phyloP scores from a whole-genome alignment of 306 rosid genomes.

The Inga oerstediana region DNA sequence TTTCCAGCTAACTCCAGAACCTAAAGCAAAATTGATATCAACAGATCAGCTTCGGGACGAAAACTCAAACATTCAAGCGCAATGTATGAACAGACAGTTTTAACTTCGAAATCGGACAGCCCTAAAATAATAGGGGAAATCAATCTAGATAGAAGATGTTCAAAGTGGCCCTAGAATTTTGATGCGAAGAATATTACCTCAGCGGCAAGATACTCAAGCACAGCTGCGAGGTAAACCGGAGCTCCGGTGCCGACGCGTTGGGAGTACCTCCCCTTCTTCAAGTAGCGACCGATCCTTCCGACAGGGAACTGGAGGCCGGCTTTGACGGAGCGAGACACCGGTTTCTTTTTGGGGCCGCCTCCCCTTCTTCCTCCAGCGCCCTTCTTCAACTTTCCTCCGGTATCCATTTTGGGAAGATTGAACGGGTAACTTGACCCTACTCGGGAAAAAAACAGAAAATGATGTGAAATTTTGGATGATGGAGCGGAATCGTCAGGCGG shows the following conservation, averaged over 20 bases:
- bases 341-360: slow-evolving; percentile 8
- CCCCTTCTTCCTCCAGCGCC: slow-evolving; percentile 6
- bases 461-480: neutral
- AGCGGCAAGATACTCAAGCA: slow-evolving; percentile 4
- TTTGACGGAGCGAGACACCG: neutral
- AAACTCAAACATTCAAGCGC: too few species aligned
- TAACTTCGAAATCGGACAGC: neutral
- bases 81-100: neutral
- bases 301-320: slow-evolving; percentile 10
- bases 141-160: neutral
- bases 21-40: neutral
- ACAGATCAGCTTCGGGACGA: neutral
- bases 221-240: slow-evolving; percentile 4
- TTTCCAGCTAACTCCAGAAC: neutral
- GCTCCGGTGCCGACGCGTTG: slow-evolving; percentile 2
- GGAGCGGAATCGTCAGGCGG: neutral
- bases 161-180: neutral
- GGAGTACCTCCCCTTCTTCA: slow-evolving; percentile 1
- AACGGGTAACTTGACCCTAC: neutral
- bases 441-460: neutral
- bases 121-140: neutral
- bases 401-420: neutral
- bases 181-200: neutral
- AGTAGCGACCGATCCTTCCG: slow-evolving; percentile 9
- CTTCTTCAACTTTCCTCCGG: slow-evolving; percentile 7